Base-by-base conservation (phyloP, 2,329 filamentous ascomycete genomes). In the Xylaria sp. region DNA sequence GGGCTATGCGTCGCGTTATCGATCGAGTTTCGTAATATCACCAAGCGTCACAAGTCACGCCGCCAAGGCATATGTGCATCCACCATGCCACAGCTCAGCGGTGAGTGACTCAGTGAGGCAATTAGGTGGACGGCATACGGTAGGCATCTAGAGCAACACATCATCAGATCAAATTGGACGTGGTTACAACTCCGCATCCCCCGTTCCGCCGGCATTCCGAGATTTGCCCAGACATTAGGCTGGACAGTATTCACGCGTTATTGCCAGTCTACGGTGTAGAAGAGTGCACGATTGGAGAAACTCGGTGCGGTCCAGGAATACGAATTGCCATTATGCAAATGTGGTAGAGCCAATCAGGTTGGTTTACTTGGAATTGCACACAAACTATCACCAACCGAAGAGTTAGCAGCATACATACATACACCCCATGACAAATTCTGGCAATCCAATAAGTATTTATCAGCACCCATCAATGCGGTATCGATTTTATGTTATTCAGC, bases 191-290 rank as follows among this genome's bases (percentile, higher is more conserved):
- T 64, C 66, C 67, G 64, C 67, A 51, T 17, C 34, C 42, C 67
- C 55, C 50, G 48, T 56, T 51, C 59, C 63, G 59, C 53, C 19
- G 51, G 39, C 53, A 60, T 57, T 30, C 67, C 67, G 67, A 67
- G 67, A 64, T 63, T 69, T 55, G 60, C 32, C 64, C 50, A 67
- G 59, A 17, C 53, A 17, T 12, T 39, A 12, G 57, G 24, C 57
- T 61, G 61, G 66, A 54, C 65, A 60, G 58, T 58, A 66, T 70
- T 68, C 66, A 70, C 66, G 66, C 69, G 63, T 57, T 60, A 55
- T 63, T 69, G 62, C 62, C 27, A 70, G 54, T 48, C 57, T 32
- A 48, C 47, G 39, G 34, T 39, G 58, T 27, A n/a, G 48, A 27
- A 50, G 54, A 63, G 39, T 19, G 47, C 21, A 54, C 56, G n/a